Evolutionary conservation across 1,284 basidiomycete genomes (phyloP).

Genomic region (Sanghuangporus weigelae): DNA sequence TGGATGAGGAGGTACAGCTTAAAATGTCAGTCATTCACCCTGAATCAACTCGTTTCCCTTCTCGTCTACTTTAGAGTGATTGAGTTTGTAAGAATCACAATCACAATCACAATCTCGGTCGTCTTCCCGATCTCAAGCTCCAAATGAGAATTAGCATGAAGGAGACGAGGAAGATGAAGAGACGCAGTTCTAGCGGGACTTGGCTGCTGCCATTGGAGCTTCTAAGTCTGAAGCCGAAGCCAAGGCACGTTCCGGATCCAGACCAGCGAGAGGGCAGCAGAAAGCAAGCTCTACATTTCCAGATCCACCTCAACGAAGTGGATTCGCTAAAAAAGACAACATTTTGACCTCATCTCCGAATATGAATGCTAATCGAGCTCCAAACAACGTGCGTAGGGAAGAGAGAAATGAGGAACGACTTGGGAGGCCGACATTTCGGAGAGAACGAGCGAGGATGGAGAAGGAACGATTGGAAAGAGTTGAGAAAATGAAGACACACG

Average conservation of each 20-base stretch:
- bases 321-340: too few species aligned
- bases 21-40: not conserved
- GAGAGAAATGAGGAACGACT: not conserved
- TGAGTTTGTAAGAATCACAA: slow-evolving; percentile 36
- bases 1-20: slow-evolving; percentile 17
- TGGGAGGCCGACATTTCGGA: slow-evolving; percentile 36
- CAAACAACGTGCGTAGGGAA: not conserved
- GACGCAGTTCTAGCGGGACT: slow-evolving; percentile 32
- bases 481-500: slow-evolving; percentile 44
- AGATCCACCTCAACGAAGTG: too few species aligned
- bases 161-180: slow-evolving; percentile 34
- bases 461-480: slow-evolving; percentile 58
- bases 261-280: not conserved
- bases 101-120: slow-evolving; percentile 12
- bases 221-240: slow-evolving; percentile 25
- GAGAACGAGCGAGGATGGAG: slow-evolving; percentile 63
- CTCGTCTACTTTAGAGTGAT: slow-evolving; percentile 36
- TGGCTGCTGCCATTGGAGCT: slow-evolving; percentile 33
- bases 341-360: not conserved
- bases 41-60: not conserved
- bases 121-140: slow-evolving; percentile 19
- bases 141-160: slow-evolving; percentile 23
- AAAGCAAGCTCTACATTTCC: too few species aligned
- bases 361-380: not conserved
- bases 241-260: slow-evolving; percentile 14